These are phyloP conservation scores for Ceratocystis variospora DNA, from an alignment of 2,329 filamentous ascomycete genomes.

Conservation along the genomic window DNA sequence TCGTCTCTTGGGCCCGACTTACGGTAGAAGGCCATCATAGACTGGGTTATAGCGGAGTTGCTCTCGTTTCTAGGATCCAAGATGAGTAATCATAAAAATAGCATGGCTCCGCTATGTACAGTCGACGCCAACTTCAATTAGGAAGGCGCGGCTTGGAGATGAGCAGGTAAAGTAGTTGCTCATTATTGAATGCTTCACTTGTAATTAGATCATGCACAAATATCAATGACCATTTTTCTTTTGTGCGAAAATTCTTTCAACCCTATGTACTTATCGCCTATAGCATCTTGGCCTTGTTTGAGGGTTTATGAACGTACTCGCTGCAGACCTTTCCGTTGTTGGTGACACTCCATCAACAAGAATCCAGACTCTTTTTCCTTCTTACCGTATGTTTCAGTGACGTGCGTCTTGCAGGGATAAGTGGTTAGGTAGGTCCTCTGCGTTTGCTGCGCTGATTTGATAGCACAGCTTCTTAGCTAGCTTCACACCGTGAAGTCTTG, in stretches of 20 bases:
- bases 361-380: background rate
- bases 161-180: background rate
- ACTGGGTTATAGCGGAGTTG: background rate
- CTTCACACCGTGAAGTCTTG: background rate
- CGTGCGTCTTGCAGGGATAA: conserved; percentile 1
- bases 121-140: background rate
- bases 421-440: background rate
- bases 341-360: background rate
- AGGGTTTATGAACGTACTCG: background rate
- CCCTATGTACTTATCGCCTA: background rate
- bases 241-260: background rate
- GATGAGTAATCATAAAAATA: background rate
- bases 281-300: background rate
- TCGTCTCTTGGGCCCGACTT: too few relatives aligned
- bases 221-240: background rate
- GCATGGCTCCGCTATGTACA: background rate
- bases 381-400: conserved; percentile 3
- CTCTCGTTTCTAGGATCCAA: background rate
- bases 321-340: background rate
- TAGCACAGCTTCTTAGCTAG: background rate
- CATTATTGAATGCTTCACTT: background rate
- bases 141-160: background rate
- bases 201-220: background rate
- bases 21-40: too few relatives aligned
- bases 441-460: background rate